Evolutionary conservation across 352 stramenopile genomes (phyloP).

Genomic region (Pythium pyrilobum): DNA sequence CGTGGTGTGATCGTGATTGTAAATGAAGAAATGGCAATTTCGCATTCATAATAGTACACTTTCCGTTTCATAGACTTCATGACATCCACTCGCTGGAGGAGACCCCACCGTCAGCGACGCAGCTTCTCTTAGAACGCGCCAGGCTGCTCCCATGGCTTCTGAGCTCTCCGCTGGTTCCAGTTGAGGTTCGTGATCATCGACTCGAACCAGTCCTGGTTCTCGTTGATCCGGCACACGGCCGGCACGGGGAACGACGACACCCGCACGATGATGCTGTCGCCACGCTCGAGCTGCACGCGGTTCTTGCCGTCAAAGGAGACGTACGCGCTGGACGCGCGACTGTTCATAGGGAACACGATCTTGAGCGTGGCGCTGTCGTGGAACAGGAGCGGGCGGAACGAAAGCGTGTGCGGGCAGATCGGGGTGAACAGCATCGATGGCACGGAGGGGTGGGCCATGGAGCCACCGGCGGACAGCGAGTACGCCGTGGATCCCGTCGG

Average conservation of each 20-base stretch:
- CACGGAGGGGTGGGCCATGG: constrained; percentile 97
- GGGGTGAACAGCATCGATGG: constrained; percentile 97
- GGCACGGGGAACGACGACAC: constrained; percentile 87
- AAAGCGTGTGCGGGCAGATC: constrained; percentile 98
- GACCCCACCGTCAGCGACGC: neutral
- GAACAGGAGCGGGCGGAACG: constrained; percentile 89
- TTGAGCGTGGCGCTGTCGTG: constrained; percentile 88
- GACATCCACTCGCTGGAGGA: too few species aligned
- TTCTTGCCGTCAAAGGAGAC: constrained; percentile 92
- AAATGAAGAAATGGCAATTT: too few species aligned
- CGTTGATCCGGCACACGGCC: constrained; percentile 81
- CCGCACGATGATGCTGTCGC: constrained; percentile 81
- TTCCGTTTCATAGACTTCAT: neutral
- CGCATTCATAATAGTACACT: constrained; percentile 14
- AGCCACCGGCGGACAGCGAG: constrained; percentile 95
- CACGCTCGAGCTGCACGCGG: constrained; percentile 79
- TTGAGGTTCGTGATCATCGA: constrained; percentile 92
- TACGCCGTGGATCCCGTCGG: constrained; percentile 98
- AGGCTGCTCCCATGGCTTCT: constrained; percentile 61
- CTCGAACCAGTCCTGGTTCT: constrained; percentile 91
- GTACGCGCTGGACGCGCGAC: constrained; percentile 62
- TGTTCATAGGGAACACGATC: constrained; percentile 84
- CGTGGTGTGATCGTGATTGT: too few species aligned
- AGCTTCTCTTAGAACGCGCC: constrained; percentile 1
- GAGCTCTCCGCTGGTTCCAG: constrained; percentile 86